Percentiles rank a stretch among this genome's conserved stretches.
phyloP scores from a whole-genome alignment of 192 early-diverging fungal species.

The Backusella westeae region DNA sequence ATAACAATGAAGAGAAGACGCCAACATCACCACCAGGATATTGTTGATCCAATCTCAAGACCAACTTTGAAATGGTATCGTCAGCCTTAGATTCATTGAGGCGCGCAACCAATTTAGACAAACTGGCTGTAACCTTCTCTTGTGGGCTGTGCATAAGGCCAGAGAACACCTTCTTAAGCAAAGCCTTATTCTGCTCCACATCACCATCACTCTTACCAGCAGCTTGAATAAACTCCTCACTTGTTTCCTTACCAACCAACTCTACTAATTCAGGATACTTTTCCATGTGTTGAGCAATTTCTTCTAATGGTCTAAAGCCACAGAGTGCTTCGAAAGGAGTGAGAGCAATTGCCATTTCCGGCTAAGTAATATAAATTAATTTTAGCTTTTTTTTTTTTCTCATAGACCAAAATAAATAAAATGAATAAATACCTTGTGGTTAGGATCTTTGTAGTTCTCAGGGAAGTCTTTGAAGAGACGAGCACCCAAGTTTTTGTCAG shows the following conservation, averaged over 20 bases:
- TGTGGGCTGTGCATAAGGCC: slow-evolving; percentile 56
- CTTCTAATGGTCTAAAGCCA: slow-evolving; percentile 82
- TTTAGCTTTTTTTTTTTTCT: neutral
- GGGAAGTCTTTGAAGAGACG: slow-evolving; percentile 70
- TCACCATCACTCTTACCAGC: slow-evolving; percentile 30
- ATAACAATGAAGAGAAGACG: slow-evolving; percentile 80
- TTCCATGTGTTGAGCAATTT: slow-evolving; percentile 66
- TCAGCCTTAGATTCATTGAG: slow-evolving; percentile 21
- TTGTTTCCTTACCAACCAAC: slow-evolving; percentile 58
- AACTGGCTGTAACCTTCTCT: slow-evolving; percentile 46
- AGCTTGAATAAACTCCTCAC: slow-evolving; percentile 44
- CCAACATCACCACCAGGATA: slow-evolving; percentile 90
- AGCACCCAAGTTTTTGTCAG: slow-evolving; percentile 85
- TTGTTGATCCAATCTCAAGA: slow-evolving; percentile 73
- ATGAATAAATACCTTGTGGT: slow-evolving; percentile 34
- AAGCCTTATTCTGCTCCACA: slow-evolving; percentile 37
- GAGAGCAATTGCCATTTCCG: slow-evolving; percentile 96
- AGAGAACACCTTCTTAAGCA: slow-evolving; percentile 54
- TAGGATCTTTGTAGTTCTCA: slow-evolving; percentile 78
- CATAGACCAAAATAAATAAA: neutral
- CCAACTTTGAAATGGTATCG: slow-evolving; percentile 56
- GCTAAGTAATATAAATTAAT: slow-evolving; percentile 51
- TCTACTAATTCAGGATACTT: slow-evolving; percentile 78
- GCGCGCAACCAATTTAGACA: slow-evolving; percentile 57
- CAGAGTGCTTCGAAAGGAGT: slow-evolving; percentile 95